phyloP scores from a whole-genome alignment of 2,329 filamentous ascomycete species.

The Pezicula neosporulosa region DNA sequence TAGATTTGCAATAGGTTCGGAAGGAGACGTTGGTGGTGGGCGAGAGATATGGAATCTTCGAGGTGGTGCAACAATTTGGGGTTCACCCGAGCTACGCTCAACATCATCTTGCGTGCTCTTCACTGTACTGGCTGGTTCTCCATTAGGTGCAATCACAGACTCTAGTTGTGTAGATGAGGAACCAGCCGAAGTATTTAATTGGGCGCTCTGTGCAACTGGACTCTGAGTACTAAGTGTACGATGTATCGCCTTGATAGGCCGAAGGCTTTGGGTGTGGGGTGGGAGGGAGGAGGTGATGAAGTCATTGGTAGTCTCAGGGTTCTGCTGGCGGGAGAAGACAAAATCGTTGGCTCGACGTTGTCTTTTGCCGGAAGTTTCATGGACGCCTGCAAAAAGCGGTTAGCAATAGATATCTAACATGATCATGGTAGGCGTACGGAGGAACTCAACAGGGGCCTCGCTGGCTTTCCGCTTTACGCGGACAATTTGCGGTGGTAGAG shows the following conservation, averaged over 20 bases:
- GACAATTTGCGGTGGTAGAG: conserved; percentile 26
- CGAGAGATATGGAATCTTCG: conserved; percentile 55
- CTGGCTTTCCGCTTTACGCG: conserved; percentile 29
- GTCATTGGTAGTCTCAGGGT: neutral
- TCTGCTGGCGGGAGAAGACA: conserved; percentile 25
- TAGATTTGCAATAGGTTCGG: neutral
- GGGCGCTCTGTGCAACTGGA: neutral
- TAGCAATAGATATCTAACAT: conserved; percentile 1
- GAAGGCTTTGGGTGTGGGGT: conserved; percentile 1
- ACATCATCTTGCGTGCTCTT: too few species aligned
- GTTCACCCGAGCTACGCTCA: neutral
- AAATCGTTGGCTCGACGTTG: conserved; percentile 19
- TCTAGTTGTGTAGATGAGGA: neutral
- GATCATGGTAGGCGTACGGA: conserved; percentile 18
- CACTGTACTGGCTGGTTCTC: too few species aligned
- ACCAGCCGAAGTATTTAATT: neutral
- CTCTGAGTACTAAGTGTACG: conserved; percentile 9
- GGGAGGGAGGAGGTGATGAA: conserved; percentile 2
- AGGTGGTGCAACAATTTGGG: conserved; percentile 26
- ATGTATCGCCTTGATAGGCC: conserved; percentile 17
- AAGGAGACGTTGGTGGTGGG: conserved; percentile 26
- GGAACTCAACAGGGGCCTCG: conserved; percentile 28
- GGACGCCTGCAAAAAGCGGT: conserved; percentile 18
- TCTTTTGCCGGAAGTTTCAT: conserved; percentile 22
- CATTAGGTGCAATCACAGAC: neutral